phyloP scores from a whole-genome alignment of 2,329 filamentous ascomycete species.

The Neofusicoccum parvum region DNA sequence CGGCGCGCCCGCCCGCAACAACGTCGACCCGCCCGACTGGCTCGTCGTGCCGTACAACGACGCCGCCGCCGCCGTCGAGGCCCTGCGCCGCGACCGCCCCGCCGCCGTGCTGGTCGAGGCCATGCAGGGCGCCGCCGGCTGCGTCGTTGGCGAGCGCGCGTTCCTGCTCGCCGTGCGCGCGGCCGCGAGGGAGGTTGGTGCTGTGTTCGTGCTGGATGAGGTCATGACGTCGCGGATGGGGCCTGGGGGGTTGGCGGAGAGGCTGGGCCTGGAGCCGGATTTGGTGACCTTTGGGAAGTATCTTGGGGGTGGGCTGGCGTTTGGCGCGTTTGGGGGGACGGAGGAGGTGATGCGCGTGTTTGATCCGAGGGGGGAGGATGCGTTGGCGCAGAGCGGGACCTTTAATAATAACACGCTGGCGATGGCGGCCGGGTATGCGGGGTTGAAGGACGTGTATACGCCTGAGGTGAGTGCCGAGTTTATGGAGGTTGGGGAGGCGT shows the following conservation, averaged over 20 bases:
- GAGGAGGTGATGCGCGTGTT: slow-evolving; percentile 61
- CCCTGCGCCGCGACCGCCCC: slow-evolving; percentile 48
- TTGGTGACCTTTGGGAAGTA: slow-evolving; percentile 68
- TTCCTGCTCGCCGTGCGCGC: slow-evolving; percentile 58
- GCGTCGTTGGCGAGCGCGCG: slow-evolving; percentile 51
- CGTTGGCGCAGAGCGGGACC: slow-evolving; percentile 61
- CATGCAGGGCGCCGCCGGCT: slow-evolving; percentile 66
- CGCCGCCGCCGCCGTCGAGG: slow-evolving; percentile 45
- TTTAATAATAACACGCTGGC: slow-evolving; percentile 69
- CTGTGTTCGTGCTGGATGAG: slow-evolving; percentile 69
- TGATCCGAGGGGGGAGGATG: slow-evolving; percentile 48
- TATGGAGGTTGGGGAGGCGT: slow-evolving; percentile 35
- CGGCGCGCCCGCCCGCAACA: slow-evolving; percentile 44
- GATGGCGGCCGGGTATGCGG: slow-evolving; percentile 58
- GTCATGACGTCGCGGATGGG: slow-evolving; percentile 68
- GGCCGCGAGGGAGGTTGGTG: slow-evolving; percentile 52
- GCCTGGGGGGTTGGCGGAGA: slow-evolving; percentile 52
- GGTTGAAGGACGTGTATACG: slow-evolving; percentile 40
- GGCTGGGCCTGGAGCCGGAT: slow-evolving; percentile 56
- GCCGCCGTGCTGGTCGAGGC: slow-evolving; percentile 68
- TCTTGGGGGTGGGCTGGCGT: slow-evolving; percentile 66
- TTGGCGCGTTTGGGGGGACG: slow-evolving; percentile 67
- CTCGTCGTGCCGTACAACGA: slow-evolving; percentile 66
- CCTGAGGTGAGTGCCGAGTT: slow-evolving; percentile 33
- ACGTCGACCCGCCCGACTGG: slow-evolving; percentile 58